Percentiles rank a stretch among this genome's conserved stretches.
Conservation (phyloP, 2,329 filamentous ascomycete species). For the Emmonsiellopsis sp. region DNA sequence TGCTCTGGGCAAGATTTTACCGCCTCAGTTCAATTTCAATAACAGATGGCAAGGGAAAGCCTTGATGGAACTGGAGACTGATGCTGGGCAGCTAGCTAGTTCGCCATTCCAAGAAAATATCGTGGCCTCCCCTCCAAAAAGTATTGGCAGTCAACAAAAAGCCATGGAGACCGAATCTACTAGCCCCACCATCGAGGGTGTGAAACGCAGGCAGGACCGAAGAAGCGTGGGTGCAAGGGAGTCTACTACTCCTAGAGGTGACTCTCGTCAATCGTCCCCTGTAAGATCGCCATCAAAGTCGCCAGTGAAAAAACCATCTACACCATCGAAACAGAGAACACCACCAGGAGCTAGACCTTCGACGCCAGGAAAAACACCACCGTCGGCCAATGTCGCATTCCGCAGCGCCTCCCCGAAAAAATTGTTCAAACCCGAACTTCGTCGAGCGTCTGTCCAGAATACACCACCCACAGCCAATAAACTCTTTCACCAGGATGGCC, state of each 20-base stretch:
- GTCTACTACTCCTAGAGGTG: slow-evolving; percentile 35
- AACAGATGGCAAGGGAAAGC: slow-evolving; percentile 43
- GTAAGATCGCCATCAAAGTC: slow-evolving; percentile 5
- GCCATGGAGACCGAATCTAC: slow-evolving; percentile 39
- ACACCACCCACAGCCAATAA: slow-evolving; percentile 23
- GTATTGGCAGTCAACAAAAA: slow-evolving; percentile 22
- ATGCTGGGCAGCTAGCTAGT: slow-evolving; percentile 37
- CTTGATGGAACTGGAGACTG: slow-evolving; percentile 46
- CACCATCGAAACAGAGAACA: slow-evolving; percentile 33
- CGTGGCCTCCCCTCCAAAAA: slow-evolving; percentile 21
- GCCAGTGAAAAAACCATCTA: slow-evolving; percentile 22
- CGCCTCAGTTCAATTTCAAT: slow-evolving; percentile 26
- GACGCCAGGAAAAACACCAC: slow-evolving; percentile 43
- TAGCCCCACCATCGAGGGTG: slow-evolving; percentile 47
- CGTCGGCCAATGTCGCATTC: slow-evolving; percentile 36
- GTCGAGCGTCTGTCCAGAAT: slow-evolving; percentile 28
- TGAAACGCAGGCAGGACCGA: slow-evolving; percentile 37
- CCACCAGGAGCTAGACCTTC: slow-evolving; percentile 36
- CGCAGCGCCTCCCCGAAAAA: slow-evolving; percentile 41
- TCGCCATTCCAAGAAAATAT: slow-evolving; percentile 37
- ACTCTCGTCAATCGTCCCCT: slow-evolving; percentile 29
- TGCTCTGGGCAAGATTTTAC: slow-evolving; percentile 53
- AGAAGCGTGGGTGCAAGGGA: slow-evolving; percentile 37
- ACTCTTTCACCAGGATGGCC: slow-evolving; percentile 47
- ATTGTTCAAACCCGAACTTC: slow-evolving; percentile 34